Percentiles rank a stretch among this genome's conserved stretches.
Evolutionary conservation across 108 stramenopile genomes (phyloP).

Genomic region (Skeletonema costatum): DNA sequence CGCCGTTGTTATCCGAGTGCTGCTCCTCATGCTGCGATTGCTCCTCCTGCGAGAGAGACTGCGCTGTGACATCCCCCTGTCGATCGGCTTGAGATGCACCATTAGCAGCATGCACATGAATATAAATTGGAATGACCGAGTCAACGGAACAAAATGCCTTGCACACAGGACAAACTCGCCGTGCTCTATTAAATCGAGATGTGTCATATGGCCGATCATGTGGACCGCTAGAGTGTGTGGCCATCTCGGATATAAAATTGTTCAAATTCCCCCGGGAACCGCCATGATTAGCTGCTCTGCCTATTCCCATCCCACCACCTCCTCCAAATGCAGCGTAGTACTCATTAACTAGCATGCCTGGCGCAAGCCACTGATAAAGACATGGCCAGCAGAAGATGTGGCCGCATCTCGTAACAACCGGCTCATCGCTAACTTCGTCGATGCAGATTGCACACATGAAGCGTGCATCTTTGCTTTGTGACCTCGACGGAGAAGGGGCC

Average conservation of each 20-base stretch:
- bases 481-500: background rate
- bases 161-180: slow-evolving; percentile 84
- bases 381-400: slow-evolving; percentile 82
- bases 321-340: slow-evolving; percentile 35
- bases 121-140: slow-evolving; percentile 80
- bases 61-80: slow-evolving; percentile 2
- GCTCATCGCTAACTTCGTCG: slow-evolving; percentile 56
- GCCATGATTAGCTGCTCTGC: background rate
- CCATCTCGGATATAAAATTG: background rate
- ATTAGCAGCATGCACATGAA: slow-evolving; percentile 48
- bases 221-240: slow-evolving; percentile 13
- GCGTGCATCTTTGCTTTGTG: slow-evolving; percentile 12
- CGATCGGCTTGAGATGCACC: background rate
- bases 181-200: slow-evolving; percentile 23
- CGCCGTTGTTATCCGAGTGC: background rate
- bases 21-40: background rate
- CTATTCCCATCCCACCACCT: background rate
- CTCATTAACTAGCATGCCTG: slow-evolving; percentile 35
- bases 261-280: background rate
- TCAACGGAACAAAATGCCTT: slow-evolving; percentile 74
- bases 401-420: slow-evolving; percentile 75
- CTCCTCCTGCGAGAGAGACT: background rate
- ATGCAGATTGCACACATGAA: slow-evolving; percentile 75
- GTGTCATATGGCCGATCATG: slow-evolving; percentile 21
- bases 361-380: slow-evolving; percentile 55